A percentile compares a stretch with the other conserved stretches of the same genome.
Evolutionary conservation across 1,139 yeast species (phyloP).

Genomic region (Debaryomyces coudertii): DNA sequence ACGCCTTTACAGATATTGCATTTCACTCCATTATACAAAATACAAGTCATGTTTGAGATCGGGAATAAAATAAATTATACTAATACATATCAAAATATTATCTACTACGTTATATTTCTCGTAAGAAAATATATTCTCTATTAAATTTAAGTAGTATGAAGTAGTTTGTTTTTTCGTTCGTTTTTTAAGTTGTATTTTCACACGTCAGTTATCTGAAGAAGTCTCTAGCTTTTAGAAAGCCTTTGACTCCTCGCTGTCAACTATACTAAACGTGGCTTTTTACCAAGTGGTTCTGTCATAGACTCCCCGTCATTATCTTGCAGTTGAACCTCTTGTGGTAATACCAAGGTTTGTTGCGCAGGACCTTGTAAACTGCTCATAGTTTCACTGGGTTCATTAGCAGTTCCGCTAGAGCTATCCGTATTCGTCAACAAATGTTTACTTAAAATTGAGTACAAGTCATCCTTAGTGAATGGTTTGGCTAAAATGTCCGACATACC

Average conservation of each 20-base stretch:
- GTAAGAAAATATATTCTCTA: background rate
- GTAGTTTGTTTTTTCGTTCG: background rate
- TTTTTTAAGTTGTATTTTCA: background rate
- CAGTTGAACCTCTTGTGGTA: slow-evolving; percentile 16
- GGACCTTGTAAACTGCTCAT: slow-evolving; percentile 15
- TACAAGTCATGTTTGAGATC: background rate
- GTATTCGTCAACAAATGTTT: slow-evolving; percentile 54
- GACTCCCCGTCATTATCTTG: slow-evolving; percentile 4
- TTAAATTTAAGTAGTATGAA: slow-evolving; percentile 1
- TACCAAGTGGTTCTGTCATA: slow-evolving; percentile 16
- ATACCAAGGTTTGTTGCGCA: slow-evolving; percentile 15
- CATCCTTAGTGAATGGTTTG: slow-evolving; percentile 88
- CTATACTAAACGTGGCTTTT: slow-evolving; percentile 21
- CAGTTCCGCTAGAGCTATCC: slow-evolving; percentile 9
- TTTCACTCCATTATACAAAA: slow-evolving; percentile 32
- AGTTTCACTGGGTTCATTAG: slow-evolving; percentile 8
- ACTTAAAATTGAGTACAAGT: slow-evolving; percentile 71
- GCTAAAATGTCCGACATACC: slow-evolving; percentile 93
- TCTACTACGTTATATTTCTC: background rate
- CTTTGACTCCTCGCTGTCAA: slow-evolving; percentile 6
- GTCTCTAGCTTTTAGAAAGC: no score
- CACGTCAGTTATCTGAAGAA: background rate
- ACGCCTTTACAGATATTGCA: slow-evolving; percentile 57
- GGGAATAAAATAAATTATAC: slow-evolving; percentile 2
- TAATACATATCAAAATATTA: slow-evolving; percentile 6